phyloP scores from a whole-genome alignment of 2,329 filamentous ascomycete species.

The Neurospora sp. region DNA sequence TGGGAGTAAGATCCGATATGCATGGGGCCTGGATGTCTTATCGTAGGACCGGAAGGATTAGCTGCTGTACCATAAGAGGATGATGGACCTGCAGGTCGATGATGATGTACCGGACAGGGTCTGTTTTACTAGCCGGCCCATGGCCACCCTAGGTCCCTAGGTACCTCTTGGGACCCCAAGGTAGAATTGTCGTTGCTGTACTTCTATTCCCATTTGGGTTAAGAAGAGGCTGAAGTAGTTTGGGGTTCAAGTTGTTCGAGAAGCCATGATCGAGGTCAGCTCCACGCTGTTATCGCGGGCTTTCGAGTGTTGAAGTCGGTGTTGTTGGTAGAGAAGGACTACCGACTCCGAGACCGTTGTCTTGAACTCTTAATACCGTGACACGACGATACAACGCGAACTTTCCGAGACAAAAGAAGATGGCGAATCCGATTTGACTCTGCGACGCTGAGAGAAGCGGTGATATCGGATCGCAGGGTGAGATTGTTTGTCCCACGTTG shows the following conservation, averaged over 20 bases:
- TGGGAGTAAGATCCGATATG: neutral
- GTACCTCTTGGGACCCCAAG: neutral
- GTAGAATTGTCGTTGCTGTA: neutral
- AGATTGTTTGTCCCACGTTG: neutral
- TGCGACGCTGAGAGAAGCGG: neutral
- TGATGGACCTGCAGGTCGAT: neutral
- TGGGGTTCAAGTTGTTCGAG: neutral
- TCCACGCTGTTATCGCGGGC: neutral
- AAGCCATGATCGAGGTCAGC: neutral
- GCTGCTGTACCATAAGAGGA: neutral
- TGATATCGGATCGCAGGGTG: neutral
- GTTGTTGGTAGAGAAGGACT: neutral
- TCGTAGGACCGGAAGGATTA: neutral
- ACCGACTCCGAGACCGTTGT: neutral
- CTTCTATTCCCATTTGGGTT: neutral
- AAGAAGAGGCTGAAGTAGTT: neutral
- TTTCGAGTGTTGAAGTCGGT: neutral
- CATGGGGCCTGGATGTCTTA: neutral
- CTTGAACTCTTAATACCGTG: neutral
- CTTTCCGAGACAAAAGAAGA: neutral
- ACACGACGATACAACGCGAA: neutral
- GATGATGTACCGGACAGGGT: too few species aligned
- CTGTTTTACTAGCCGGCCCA: too few species aligned
- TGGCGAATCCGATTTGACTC: neutral
- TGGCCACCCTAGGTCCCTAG: too few species aligned